phyloP scores from a whole-genome alignment of 148 eudicot species.

The Rhododendron ferrugineum region DNA sequence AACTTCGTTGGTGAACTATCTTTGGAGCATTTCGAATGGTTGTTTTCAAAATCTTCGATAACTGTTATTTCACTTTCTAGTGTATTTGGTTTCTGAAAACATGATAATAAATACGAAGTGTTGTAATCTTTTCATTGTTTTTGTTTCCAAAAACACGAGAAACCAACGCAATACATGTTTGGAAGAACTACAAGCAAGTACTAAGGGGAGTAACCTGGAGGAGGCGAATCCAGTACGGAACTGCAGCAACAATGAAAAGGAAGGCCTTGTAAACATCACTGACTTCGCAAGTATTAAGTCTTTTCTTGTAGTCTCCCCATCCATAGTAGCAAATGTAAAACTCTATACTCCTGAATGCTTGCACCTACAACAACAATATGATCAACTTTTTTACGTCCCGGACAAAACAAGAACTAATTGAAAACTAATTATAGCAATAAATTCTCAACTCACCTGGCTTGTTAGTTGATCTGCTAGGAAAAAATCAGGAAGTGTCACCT shows the following conservation, averaged over 20 bases:
- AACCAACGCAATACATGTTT: not conserved
- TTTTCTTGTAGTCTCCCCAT: conserved; percentile 25
- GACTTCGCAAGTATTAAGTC: conserved; percentile 39
- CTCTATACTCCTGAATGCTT: conserved; percentile 43
- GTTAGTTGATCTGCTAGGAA: conserved; percentile 51
- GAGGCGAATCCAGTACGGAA: conserved; percentile 81
- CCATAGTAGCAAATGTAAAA: conserved; percentile 45
- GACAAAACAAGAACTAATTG: not conserved
- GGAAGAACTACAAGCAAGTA: not conserved
- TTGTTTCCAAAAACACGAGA: not conserved
- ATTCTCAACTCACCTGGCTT: conserved; percentile 28
- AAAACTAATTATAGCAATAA: not conserved
- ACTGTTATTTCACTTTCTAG: not conserved
- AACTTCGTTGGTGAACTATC: not conserved
- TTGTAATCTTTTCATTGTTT: not conserved
- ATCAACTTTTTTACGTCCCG: not conserved
- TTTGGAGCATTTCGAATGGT: not conserved
- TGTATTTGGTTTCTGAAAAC: not conserved
- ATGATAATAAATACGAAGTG: no score
- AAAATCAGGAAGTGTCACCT: conserved; percentile 49
- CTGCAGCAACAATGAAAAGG: conserved; percentile 58
- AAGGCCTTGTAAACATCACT: conserved; percentile 52
- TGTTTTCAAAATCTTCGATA: not conserved
- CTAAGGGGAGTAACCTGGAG: conserved; percentile 49
- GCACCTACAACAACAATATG: conserved; percentile 24